phyloP scores from a whole-genome alignment of 1,284 basidiomycete species.

The Chondrostereum purpureum region DNA sequence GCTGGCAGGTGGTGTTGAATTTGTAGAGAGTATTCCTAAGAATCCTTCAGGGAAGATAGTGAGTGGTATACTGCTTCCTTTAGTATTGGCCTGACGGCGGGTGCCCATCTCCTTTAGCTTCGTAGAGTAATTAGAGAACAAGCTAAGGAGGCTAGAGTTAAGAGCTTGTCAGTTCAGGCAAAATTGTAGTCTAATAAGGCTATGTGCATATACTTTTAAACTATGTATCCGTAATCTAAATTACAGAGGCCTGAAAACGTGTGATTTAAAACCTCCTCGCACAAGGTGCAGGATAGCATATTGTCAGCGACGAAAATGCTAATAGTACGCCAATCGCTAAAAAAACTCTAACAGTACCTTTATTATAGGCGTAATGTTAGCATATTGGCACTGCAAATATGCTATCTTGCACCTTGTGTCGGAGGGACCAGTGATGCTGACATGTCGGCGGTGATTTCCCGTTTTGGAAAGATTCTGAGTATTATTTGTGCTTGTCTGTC shows the following conservation, averaged over 20 bases:
- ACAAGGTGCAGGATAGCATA: too few relatives aligned
- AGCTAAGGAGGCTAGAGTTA: constrained; percentile 20
- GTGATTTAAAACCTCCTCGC: too few relatives aligned
- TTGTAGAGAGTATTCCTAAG: constrained; percentile 65
- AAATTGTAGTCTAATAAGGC: constrained; percentile 6
- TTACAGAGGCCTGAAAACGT: too few relatives aligned
- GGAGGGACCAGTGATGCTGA: neutral
- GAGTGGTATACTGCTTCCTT: constrained; percentile 13
- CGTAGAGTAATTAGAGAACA: constrained; percentile 35
- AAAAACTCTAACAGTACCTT: too few relatives aligned
- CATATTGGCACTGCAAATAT: too few relatives aligned
- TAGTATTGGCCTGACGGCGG: neutral
- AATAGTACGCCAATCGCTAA: too few relatives aligned
- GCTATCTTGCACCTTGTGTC: too few relatives aligned
- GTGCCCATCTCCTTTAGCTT: constrained; percentile 22
- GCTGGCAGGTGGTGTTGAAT: constrained; percentile 60
- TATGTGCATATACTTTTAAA: neutral
- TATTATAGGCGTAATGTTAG: neutral
- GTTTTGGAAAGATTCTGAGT: neutral
- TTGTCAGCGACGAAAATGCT: too few relatives aligned
- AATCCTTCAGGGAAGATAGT: constrained; percentile 67
- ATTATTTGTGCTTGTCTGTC: neutral
- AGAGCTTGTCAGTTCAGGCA: constrained; percentile 19
- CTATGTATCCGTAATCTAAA: too few relatives aligned
- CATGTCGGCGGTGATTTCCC: neutral